Evolutionary conservation across 768 basidiomycete genomes (phyloP), one percentile per base, ranked within the genome.

Genomic region (Dentipellis fragilis): DNA sequence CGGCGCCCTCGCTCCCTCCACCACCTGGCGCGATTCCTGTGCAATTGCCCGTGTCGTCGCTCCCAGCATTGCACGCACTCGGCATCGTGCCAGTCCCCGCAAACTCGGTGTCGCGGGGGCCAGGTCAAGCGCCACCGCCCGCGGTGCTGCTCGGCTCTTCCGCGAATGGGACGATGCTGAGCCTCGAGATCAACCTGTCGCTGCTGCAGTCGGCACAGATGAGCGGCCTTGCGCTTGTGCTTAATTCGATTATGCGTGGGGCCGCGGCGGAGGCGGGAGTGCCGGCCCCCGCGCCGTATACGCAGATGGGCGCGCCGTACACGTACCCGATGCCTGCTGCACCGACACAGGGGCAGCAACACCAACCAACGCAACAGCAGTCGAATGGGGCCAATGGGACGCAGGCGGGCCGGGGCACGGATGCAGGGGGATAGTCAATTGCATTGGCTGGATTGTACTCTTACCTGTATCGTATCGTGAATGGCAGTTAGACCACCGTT

Each of bases 121-220:
- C 79, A 46, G 80, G 76, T 21, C 80, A 84, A 59, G 74, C 80
- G 16, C 84, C 81, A 62, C 85, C 87, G 0, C 76, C 84, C n/a
- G 88, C 86, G n/a, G 78, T 91, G 14, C 72, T 90, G 51, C 79
- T 83, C 39, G 83, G 86, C 29, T 83, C 85, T 1, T 81, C 82
- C 2, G 78, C 81, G 7, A 83, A 87, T 63, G 87, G 87, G 11
- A 77, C 79, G 17, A 81, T 85, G 75, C 68, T 89, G 56, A 85
- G 77, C 64, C 70, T 92, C 54, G 89, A 91, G 59, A 86, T 92
- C 64, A 89, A 90, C 58, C 80, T 89, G 29, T 81, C 83, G 14
- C 68, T 84, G 17, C 72, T 92, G 54, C 84, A 88, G 66, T 75
- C 81, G 16, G 72, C 79, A n/a, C 89, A 91, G 63, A 84, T 87